A percentile compares a stretch with the other conserved stretches of the same genome.
These are phyloP conservation scores for Vishniacozyma victoriae DNA, from an alignment of 768 basidiomycete genomes.

Conservation along the genomic window DNA sequence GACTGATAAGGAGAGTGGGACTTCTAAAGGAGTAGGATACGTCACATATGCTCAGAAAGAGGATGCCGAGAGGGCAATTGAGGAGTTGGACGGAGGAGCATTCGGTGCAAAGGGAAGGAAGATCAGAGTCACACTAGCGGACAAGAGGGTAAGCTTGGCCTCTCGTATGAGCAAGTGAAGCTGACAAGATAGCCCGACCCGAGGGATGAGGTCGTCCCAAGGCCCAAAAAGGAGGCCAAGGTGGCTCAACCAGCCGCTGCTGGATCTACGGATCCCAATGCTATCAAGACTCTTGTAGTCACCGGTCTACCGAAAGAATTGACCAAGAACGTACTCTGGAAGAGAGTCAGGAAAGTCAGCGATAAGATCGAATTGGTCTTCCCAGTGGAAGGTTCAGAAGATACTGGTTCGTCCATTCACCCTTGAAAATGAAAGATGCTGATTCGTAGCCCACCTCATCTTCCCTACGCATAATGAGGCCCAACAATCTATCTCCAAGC, in stretches of 20 bases:
- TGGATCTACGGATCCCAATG: conserved; percentile 58
- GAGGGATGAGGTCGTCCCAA: conserved; percentile 6
- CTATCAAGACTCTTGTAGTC: conserved; percentile 62
- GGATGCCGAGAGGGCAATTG: conserved; percentile 72
- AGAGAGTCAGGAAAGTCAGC: conserved; percentile 40
- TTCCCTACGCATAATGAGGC: conserved; percentile 67
- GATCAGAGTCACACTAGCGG: conserved; percentile 74
- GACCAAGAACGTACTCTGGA: conserved; percentile 45
- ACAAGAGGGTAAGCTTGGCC: conserved; percentile 57
- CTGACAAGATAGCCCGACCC: conserved; percentile 1
- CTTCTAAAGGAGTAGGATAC: conserved; percentile 92
- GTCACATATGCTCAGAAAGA: conserved; percentile 84
- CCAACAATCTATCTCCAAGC: conserved; percentile 63
- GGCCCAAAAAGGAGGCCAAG: neutral
- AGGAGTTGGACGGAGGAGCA: conserved; percentile 60
- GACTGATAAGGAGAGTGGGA: conserved; percentile 55
- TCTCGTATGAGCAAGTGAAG: conserved; percentile 26
- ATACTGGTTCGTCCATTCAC: conserved; percentile 15
- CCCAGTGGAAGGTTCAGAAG: conserved; percentile 34
- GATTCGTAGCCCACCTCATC: conserved; percentile 59
- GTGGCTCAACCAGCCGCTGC: conserved; percentile 1
- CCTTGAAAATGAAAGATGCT: neutral
- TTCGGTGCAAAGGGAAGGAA: conserved; percentile 63
- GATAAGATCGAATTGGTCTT: conserved; percentile 35
- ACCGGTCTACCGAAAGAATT: conserved; percentile 44